A percentile compares a stretch with the other conserved stretches of the same genome.
Evolutionary conservation across 116 monocot genomes (phyloP).

Genomic region (Thalassia testudinum): DNA sequence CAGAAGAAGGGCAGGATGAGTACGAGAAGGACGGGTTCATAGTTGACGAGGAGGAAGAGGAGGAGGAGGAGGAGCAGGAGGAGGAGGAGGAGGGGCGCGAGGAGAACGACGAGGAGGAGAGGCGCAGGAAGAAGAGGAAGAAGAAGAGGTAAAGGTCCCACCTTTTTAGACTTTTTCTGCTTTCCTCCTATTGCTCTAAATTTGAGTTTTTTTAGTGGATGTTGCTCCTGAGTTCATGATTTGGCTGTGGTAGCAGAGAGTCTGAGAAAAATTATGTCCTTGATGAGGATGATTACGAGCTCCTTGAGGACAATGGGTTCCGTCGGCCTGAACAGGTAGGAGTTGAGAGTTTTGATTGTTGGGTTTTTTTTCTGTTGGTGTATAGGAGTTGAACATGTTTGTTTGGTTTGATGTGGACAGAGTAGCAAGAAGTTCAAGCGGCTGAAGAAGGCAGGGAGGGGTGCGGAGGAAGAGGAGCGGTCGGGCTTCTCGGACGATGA

Average conservation of each 20-base stretch:
- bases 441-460: conserved; percentile 88
- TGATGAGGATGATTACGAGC: conserved; percentile 93
- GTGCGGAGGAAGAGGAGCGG: conserved; percentile 23
- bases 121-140: conserved; percentile 66
- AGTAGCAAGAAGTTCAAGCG: conserved; percentile 72
- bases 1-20: conserved; percentile 89
- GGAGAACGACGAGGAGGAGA: conserved; percentile 40
- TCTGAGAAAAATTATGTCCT: conserved; percentile 73
- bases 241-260: conserved; percentile 29
- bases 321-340: conserved; percentile 46
- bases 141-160: conserved; percentile 17
- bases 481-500: conserved; percentile 83
- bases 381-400: too few species aligned
- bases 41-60: conserved; percentile 91
- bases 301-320: conserved; percentile 81
- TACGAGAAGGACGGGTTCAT: conserved; percentile 95
- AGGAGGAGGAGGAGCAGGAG: conserved; percentile 56
- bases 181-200: neutral
- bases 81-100: conserved; percentile 25
- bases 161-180: neutral
- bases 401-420: conserved; percentile 16
- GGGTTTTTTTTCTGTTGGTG: too few species aligned
- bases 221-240: neutral
- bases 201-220: neutral
- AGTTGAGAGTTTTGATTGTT: too few species aligned